Evolutionary conservation across 2,329 filamentous ascomycete genomes (phyloP), one percentile per base, ranked within the genome.

Genomic region (Samsoniella hepiali): DNA sequence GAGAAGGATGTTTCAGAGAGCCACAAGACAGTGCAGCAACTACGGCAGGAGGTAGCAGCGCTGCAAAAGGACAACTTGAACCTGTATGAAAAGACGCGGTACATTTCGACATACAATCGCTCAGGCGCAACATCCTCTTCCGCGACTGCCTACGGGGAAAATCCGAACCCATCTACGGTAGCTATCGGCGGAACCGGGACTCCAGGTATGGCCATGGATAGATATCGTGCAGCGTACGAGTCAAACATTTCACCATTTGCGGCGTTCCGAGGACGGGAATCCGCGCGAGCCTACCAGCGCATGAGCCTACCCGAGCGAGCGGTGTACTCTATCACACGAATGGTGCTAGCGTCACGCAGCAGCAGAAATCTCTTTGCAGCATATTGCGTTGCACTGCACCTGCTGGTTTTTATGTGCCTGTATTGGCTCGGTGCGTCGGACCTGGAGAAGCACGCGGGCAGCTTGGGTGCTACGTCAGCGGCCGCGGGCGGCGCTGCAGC

Each of bases 81-180:
- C 70, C 83, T 99, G 8, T 99, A 99, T 75, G 95, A 99, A 76
- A 99, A 98, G 83, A 97, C 94, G 22, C 87, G 95, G 68, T 99
- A 99, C 74, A 88, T 98, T 31, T 97, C 93, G 7, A 93, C 91
- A 2, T 99, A 97, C 80, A 96, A 89, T 75, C 88, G 93, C 60
- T 84, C 84, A 53, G 84, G 83, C 15, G 82, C 83, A 6, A 83
- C 84, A 34, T 77, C 79, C 45, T 85, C 87, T 11, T 85, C 85
- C 5, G 84, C 84, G 15, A 87, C 87, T 13, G 87, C 88, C n/a
- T 90, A 88, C 50, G 81, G 84, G 44, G 81, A 81, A 63, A 92
- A 89, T 70, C 88, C 91, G 2, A 96, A 93, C 72, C 88, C 91
- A 0, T 89, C 90, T 0, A 87, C 90, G 29, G 81, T 91, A 32